Evolutionary conservation across 148 eudicot species (phyloP).

Genomic region (Fagopyrum tataricum): DNA sequence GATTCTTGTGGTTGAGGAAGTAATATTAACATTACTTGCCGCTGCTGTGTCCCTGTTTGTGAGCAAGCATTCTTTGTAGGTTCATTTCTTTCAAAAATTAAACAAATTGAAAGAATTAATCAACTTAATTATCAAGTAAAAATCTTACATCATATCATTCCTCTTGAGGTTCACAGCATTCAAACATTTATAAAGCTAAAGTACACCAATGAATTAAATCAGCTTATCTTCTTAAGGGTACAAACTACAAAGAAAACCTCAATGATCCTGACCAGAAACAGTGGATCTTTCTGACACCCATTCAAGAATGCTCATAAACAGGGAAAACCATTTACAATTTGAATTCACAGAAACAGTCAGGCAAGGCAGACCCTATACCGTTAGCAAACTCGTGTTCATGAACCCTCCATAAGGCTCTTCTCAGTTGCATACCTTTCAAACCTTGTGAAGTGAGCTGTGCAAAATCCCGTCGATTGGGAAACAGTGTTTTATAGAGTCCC

Average conservation of each 20-base stretch:
- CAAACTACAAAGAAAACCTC: neutral
- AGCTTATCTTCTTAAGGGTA: neutral
- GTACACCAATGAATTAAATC: neutral
- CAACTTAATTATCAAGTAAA: neutral
- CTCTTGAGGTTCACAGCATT: neutral
- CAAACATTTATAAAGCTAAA: neutral
- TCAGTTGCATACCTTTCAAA: conserved; percentile 41
- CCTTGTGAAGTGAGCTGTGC: conserved; percentile 54
- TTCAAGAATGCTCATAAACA: neutral
- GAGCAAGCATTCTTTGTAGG: too few relatives aligned
- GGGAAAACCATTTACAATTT: conserved; percentile 24
- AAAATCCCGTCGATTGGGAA: conserved; percentile 68
- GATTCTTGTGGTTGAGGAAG: too few relatives aligned
- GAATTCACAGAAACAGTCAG: conserved; percentile 89
- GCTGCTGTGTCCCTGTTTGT: too few relatives aligned
- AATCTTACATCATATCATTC: neutral
- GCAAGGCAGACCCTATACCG: conserved; percentile 88
- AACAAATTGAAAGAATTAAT: neutral
- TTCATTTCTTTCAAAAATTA: too few relatives aligned
- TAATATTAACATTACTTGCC: too few relatives aligned
- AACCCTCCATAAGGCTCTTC: conserved; percentile 56
- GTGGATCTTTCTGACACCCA: neutral
- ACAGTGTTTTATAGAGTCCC: conserved; percentile 66
- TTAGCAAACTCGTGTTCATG: conserved; percentile 69
- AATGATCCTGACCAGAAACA: neutral